Base-by-base conservation (phyloP, 129 eudicot genomes). In the Helichrysum umbraculigerum region DNA sequence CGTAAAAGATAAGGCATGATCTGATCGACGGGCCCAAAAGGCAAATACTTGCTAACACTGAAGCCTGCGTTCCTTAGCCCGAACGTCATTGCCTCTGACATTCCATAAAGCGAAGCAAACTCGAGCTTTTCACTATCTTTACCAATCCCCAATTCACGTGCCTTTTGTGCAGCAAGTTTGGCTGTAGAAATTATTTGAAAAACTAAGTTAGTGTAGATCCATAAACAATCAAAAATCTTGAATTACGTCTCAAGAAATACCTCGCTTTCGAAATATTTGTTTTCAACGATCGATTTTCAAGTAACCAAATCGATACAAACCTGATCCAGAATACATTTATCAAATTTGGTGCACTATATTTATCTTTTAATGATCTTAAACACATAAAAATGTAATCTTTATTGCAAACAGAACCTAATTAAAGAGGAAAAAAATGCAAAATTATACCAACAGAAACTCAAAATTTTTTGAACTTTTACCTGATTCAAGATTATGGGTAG, bases 31-130 rank as follows among this genome's bases (percentile, higher is more conserved):
- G 97, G 97, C 9, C 99, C 99, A 61, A 89, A 95, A 19, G 97
- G 97, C 79, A 91, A 73, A 79, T 91, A 95, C 74, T 95, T 95
- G 83, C 97, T 95, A 6, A 91, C 97, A 66, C 86, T 86, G 76
- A 91, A 95, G 6, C 99, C 99, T 4, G 92, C 99, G 59, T 91
- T 95, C 52, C 81, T 83, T 70, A 95, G 71, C 22, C 89, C 94
- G 67, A 79, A 91, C 3, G 97, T 87, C 57, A 95, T 83, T 0
- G 91, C 88, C 41, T 95, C 99, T 1, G 99, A 79, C 99, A 95
- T 95, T 41, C 97, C 99, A 81, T 91, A 95, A 21, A 95, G 87
- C 20, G 93, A 96, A 16, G 99, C 99, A 64, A 91, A 95, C 70
- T 91, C 94, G 35, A 95, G 84, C 77, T 85, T 82, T 22, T 81